Evolutionary conservation across 1,139 yeast genomes (phyloP).

Genomic region (Meyerozyma guilliermondii): DNA sequence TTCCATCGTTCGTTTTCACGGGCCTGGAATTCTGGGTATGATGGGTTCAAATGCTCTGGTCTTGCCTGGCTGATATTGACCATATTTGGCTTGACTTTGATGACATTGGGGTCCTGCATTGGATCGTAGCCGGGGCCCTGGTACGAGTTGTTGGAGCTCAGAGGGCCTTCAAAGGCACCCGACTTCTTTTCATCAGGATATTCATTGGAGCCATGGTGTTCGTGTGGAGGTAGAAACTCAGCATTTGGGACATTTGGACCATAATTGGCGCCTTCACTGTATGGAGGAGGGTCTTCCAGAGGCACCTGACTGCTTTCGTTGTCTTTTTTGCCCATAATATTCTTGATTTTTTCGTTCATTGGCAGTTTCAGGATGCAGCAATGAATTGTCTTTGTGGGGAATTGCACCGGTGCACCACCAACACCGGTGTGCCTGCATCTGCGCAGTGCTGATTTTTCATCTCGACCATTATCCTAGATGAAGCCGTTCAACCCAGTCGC

Average conservation of each 20-base stretch:
- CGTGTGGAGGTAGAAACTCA: constrained; percentile 1
- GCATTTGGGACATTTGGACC: not conserved
- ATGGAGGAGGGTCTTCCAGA: constrained; percentile 1
- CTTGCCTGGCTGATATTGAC: constrained; percentile 35
- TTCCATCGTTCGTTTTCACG: constrained; percentile 30
- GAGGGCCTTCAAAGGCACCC: no score
- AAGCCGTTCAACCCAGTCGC: constrained; percentile 1
- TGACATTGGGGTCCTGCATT: constrained; percentile 24
- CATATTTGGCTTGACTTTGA: constrained; percentile 28
- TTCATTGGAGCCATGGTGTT: not conserved
- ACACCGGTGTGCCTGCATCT: not conserved
- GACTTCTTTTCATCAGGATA: not conserved
- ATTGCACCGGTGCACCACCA: not conserved
- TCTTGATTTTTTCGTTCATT: not conserved
- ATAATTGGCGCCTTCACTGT: not conserved
- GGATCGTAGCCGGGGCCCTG: constrained; percentile 14
- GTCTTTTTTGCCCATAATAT: not conserved
- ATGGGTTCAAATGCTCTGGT: constrained; percentile 33
- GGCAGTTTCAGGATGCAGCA: not conserved
- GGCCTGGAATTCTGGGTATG: constrained; percentile 29
- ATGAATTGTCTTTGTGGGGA: not conserved
- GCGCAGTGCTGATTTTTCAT: constrained; percentile 1
- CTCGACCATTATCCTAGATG: not conserved
- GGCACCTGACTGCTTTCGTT: constrained; percentile 2
- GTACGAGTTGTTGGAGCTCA: not conserved